These are phyloP conservation scores for Lactifluus subvellereus DNA, from an alignment of 768 basidiomycete species.

Conservation along the genomic window DNA sequence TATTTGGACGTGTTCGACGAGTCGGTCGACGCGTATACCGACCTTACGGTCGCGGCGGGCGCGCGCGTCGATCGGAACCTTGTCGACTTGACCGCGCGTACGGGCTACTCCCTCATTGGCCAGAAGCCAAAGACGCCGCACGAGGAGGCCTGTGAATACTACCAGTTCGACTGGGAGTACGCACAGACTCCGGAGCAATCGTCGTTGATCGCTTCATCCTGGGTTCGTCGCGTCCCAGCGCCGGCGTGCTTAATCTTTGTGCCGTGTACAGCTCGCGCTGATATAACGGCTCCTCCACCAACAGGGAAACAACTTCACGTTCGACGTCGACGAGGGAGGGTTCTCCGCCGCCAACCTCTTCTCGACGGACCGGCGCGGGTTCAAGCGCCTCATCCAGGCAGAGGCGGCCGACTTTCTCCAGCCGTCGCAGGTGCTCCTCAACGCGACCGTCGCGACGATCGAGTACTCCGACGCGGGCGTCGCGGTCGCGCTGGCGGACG, in stretches of 20 bases:
- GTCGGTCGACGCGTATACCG: constrained; percentile 35
- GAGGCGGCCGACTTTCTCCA: constrained; percentile 52
- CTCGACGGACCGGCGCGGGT: constrained; percentile 56
- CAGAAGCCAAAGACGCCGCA: constrained; percentile 41
- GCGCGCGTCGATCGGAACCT: constrained; percentile 35
- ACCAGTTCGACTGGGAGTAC: constrained; percentile 44
- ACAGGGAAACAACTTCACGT: constrained; percentile 59
- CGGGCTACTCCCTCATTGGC: constrained; percentile 45
- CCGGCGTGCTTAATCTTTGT: too few species aligned
- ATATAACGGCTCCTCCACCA: too few species aligned
- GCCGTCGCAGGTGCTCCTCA: constrained; percentile 40
- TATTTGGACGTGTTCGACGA: constrained; percentile 41
- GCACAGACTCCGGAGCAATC: constrained; percentile 54
- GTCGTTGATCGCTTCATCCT: constrained; percentile 50
- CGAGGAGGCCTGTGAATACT: constrained; percentile 53
- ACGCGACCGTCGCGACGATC: constrained; percentile 45
- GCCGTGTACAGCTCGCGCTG: too few species aligned
- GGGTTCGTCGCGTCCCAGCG: constrained; percentile 31
- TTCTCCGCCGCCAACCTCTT: constrained; percentile 50
- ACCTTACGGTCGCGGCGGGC: constrained; percentile 39
- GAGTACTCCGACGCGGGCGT: constrained; percentile 40
- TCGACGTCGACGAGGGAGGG: constrained; percentile 44
- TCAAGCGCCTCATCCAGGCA: constrained; percentile 47
- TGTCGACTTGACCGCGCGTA: constrained; percentile 45
- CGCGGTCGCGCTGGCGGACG: constrained; percentile 32